Conservation (phyloP, 1,284 basidiomycete genomes). For the Ganoderma boninense region DNA sequence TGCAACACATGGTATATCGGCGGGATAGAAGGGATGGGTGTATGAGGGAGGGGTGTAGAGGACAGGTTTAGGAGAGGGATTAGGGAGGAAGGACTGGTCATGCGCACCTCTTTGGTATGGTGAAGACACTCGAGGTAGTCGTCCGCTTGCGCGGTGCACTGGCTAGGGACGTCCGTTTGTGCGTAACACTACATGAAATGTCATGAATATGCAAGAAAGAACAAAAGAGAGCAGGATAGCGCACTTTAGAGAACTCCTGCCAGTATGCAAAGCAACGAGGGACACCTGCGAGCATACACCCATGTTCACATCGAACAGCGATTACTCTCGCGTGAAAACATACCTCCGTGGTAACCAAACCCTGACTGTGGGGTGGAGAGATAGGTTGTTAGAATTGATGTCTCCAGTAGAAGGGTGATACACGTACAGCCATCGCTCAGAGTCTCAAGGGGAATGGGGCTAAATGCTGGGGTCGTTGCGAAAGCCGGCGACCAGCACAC, state of each 20-base stretch:
- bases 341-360: slow-evolving; percentile 74
- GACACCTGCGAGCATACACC: slow-evolving; percentile 61
- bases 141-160: slow-evolving; percentile 80
- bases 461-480: slow-evolving; percentile 15
- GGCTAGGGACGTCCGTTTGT: slow-evolving; percentile 76
- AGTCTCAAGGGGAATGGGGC: slow-evolving; percentile 10
- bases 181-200: slow-evolving; percentile 79
- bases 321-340: slow-evolving; percentile 29
- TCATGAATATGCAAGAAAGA: slow-evolving; percentile 7
- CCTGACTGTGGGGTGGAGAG: slow-evolving; percentile 50
- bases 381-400: too few relatives aligned
- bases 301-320: slow-evolving; percentile 15
- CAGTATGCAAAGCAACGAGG: slow-evolving; percentile 93
- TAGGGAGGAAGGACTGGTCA: slow-evolving; percentile 9
- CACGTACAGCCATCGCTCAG: slow-evolving; percentile 48
- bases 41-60: background rate
- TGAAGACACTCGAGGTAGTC: slow-evolving; percentile 97
- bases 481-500: slow-evolving; percentile 10
- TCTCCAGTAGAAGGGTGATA: too few relatives aligned
- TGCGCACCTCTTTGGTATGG: slow-evolving; percentile 85
- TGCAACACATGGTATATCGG: background rate
- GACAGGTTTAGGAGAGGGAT: slow-evolving; percentile 14
- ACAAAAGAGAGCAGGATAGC: slow-evolving; percentile 19
- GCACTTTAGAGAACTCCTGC: slow-evolving; percentile 89
- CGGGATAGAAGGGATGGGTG: background rate